Conservation (phyloP, 108 stramenopile species). For the Nitzschia palea region DNA sequence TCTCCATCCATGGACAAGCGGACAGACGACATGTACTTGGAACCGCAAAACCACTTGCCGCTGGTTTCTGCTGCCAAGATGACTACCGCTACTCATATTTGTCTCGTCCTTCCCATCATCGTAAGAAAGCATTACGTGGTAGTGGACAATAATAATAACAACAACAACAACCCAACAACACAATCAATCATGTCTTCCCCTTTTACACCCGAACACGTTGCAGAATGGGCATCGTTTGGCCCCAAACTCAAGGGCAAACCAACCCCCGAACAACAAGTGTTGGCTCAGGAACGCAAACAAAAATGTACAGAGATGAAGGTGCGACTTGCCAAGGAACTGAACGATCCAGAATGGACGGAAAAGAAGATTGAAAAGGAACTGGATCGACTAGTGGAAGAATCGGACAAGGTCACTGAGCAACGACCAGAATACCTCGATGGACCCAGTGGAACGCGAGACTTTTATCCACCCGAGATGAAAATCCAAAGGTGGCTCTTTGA, state of each 20-base stretch:
- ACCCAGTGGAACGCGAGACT: slow-evolving; percentile 94
- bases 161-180: no score
- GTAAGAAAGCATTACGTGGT: no score
- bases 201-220: slow-evolving; percentile 40
- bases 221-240: slow-evolving; percentile 48
- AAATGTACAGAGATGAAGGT: slow-evolving; percentile 45
- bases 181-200: slow-evolving; percentile 27
- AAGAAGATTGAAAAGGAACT: slow-evolving; percentile 56
- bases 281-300: slow-evolving; percentile 36
- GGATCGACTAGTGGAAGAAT: slow-evolving; percentile 41
- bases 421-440: slow-evolving; percentile 52
- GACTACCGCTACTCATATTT: no score
- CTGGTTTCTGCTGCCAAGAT: no score
- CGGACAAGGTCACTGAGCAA: slow-evolving; percentile 7
- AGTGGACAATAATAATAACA: no score
- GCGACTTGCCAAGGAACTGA: slow-evolving; percentile 32
- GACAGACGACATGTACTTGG: no score
- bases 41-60: no score
- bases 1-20: no score
- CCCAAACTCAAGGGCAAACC: slow-evolving; percentile 53
- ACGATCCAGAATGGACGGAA: slow-evolving; percentile 43
- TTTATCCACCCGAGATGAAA: slow-evolving; percentile 92
- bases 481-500: slow-evolving; percentile 91
- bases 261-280: slow-evolving; percentile 37
- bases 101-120: no score